Percentiles rank a stretch among this genome's conserved stretches.
Evolutionary conservation across 2,329 filamentous ascomycete species (phyloP).

Genomic region (Aspergillus bombycis): DNA sequence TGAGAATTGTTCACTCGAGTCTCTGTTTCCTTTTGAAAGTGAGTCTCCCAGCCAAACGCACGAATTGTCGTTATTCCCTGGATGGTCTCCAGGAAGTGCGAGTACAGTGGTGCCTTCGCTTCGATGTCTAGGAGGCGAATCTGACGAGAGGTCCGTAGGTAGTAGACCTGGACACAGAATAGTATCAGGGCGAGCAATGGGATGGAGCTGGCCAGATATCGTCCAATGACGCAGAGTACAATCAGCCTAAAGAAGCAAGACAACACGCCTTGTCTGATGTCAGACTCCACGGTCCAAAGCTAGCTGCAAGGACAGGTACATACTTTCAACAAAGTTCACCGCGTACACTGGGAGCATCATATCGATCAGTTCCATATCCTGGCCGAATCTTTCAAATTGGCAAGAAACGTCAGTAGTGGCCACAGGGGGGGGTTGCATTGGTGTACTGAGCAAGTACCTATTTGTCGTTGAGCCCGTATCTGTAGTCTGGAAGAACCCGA

Average conservation of each 20-base stretch:
- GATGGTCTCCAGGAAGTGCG: conserved; percentile 54
- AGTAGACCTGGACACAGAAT: background rate
- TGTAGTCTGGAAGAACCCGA: background rate
- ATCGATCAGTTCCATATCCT: background rate
- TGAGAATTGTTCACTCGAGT: conserved; percentile 46
- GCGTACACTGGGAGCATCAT: background rate
- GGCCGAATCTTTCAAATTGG: background rate
- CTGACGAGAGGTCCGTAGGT: conserved; percentile 36
- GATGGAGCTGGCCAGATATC: background rate
- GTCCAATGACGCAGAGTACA: background rate
- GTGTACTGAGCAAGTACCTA: background rate
- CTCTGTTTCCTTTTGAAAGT: conserved; percentile 42
- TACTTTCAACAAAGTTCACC: background rate
- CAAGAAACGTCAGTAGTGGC: background rate
- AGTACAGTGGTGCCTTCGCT: too few relatives aligned
- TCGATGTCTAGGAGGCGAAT: too few relatives aligned
- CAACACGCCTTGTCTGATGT: background rate
- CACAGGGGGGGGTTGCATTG: too few relatives aligned
- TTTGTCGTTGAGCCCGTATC: background rate
- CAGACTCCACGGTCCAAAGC: background rate
- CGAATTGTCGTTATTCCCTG: conserved; percentile 54
- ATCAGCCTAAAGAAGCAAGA: background rate
- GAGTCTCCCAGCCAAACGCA: conserved; percentile 52
- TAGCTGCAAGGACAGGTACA: background rate
- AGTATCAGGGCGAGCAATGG: background rate